Percentiles rank a stretch among this genome's conserved stretches.
Conservation (phyloP, 805 yeast genomes). For the Hanseniaspora valbyensis region DNA sequence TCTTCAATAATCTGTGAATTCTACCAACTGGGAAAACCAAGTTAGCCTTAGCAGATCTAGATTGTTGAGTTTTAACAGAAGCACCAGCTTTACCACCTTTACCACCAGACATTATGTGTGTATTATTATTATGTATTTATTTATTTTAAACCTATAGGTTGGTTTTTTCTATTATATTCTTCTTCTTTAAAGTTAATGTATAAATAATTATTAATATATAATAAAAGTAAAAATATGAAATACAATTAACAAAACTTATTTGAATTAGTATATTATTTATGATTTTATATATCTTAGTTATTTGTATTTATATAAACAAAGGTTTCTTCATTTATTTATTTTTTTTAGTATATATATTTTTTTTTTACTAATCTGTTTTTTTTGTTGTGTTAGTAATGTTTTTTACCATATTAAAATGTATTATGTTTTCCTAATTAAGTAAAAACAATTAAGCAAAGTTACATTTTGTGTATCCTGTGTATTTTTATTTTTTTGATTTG, state of each 20-base stretch:
- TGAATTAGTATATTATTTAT: too few relatives aligned
- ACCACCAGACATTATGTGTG: slow-evolving; percentile 49
- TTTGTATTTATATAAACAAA: not conserved
- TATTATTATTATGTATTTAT: slow-evolving; percentile 14
- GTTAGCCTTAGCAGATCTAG: slow-evolving; percentile 98
- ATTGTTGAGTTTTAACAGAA: slow-evolving; percentile 88
- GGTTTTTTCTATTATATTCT: slow-evolving; percentile 2
- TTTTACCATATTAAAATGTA: not conserved
- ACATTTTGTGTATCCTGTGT: not conserved
- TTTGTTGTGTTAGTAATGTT: not conserved
- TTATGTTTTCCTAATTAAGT: slow-evolving; percentile 1
- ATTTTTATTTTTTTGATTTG: not conserved
- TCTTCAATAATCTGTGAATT: slow-evolving; percentile 92
- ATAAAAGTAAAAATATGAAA: too few relatives aligned
- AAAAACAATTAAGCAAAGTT: not conserved
- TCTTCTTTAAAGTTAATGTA: too few relatives aligned
- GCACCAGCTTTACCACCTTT: slow-evolving; percentile 88
- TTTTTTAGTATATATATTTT: not conserved
- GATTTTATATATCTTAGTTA: too few relatives aligned
- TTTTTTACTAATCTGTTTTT: not conserved
- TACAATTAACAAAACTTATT: too few relatives aligned
- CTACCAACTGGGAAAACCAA: slow-evolving; percentile 99
- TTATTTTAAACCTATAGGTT: slow-evolving; percentile 12
- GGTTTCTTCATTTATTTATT: not conserved
- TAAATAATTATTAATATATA: too few relatives aligned